Conservation (phyloP, 192 early-diverging fungal genomes). For the Podila epigama region DNA sequence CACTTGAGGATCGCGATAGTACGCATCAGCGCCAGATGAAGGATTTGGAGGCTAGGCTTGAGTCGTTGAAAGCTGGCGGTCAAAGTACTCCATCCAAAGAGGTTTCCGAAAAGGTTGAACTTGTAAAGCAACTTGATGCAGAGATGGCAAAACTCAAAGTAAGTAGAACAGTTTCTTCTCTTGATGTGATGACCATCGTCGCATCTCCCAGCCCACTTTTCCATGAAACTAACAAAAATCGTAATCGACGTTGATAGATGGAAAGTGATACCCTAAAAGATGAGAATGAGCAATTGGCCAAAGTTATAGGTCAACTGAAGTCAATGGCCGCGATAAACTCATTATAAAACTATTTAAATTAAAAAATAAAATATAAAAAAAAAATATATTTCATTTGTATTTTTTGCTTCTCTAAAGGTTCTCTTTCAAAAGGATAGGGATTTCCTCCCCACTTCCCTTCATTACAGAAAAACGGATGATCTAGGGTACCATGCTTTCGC, state of each 20-base stretch:
- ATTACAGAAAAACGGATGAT: conserved; percentile 17
- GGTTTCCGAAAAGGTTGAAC: background rate
- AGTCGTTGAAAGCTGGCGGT: background rate
- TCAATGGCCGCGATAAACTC: no score
- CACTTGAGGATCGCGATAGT: background rate
- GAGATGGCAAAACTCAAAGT: conserved; percentile 54
- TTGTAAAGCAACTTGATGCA: conserved; percentile 1
- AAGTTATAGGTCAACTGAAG: conserved; percentile 7
- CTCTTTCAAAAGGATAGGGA: no score
- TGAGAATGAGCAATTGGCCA: conserved; percentile 21
- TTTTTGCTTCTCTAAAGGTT: no score
- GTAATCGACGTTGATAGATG: conserved; percentile 2
- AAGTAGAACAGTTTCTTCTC: background rate
- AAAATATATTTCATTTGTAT: no score
- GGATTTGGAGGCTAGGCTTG: background rate
- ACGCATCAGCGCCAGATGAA: background rate
- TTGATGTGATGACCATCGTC: background rate
- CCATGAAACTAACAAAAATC: background rate
- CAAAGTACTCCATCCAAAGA: background rate
- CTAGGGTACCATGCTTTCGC: conserved; percentile 31
- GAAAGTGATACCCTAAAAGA: conserved; percentile 3
- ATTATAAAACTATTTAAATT: no score
- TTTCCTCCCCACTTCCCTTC: no score
- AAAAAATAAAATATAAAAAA: no score
- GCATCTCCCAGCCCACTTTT: background rate